Conservation (phyloP, 2,329 filamentous ascomycete genomes). For the Pyrenophora teres region DNA sequence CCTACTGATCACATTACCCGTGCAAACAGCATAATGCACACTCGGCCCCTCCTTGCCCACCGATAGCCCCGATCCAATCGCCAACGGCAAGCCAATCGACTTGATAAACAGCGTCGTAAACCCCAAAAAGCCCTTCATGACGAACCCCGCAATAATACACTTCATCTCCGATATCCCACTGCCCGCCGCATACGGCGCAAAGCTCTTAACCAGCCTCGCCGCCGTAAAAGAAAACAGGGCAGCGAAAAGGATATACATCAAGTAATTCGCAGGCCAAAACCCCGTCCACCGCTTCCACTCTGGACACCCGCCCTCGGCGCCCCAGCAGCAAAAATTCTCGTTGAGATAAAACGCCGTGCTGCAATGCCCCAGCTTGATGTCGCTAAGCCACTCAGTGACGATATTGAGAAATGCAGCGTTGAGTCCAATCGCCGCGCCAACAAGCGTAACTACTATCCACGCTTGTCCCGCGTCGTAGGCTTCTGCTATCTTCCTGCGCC, state of each 20-base stretch:
- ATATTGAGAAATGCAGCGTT: constrained; percentile 95
- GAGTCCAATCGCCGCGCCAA: constrained; percentile 88
- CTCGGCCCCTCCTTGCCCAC: constrained; percentile 97
- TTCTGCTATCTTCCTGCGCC: constrained; percentile 80
- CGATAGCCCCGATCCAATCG: constrained; percentile 90
- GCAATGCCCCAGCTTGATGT: constrained; percentile 96
- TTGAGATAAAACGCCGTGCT: constrained; percentile 96
- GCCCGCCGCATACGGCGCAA: constrained; percentile 93
- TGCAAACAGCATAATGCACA: constrained; percentile 98
- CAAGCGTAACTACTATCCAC: constrained; percentile 95
- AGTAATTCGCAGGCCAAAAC: constrained; percentile 78
- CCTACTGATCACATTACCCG: constrained; percentile 92
- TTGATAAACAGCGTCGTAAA: constrained; percentile 93
- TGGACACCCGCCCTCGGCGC: constrained; percentile 82
- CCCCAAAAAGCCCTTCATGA: constrained; percentile 98
- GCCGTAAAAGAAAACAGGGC: constrained; percentile 81
- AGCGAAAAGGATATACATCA: constrained; percentile 85
- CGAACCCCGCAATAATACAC: constrained; percentile 97
- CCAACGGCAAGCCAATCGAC: constrained; percentile 84
- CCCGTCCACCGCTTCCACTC: constrained; percentile 91
- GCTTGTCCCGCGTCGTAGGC: constrained; percentile 96
- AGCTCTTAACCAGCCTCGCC: constrained; percentile 83
- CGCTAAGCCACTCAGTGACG: constrained; percentile 92
- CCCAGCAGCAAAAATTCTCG: constrained; percentile 98
- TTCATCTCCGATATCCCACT: constrained; percentile 99